A percentile compares a stretch with the other conserved stretches of the same genome.
Conservation (phyloP, 441 rosid species). For the California macrophylla region DNA sequence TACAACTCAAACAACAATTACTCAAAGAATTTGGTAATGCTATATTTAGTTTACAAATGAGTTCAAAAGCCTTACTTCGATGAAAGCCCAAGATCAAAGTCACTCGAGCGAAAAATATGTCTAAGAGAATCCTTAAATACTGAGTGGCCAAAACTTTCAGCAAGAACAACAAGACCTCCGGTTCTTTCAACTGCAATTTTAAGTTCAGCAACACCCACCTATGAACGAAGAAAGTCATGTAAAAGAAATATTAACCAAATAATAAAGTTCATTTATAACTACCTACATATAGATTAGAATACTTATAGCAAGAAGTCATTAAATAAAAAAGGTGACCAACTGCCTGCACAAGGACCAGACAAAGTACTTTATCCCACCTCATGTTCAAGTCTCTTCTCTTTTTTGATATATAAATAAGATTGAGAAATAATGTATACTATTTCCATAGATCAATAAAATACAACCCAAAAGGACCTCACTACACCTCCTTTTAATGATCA, state of each 20-base stretch:
- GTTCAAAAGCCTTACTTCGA: slow-evolving; percentile 53
- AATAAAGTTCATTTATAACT: not conserved
- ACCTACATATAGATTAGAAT: too few species aligned
- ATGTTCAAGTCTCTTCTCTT: not conserved
- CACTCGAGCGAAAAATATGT: slow-evolving; percentile 62
- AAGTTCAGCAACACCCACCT: slow-evolving; percentile 92
- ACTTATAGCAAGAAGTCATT: not conserved
- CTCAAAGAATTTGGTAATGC: not conserved
- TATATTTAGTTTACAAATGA: slow-evolving; percentile 11
- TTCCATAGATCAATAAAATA: too few species aligned
- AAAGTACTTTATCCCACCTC: not conserved
- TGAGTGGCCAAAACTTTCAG: slow-evolving; percentile 93
- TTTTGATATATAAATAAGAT: not conserved
- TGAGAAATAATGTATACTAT: not conserved
- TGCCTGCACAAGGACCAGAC: not conserved
- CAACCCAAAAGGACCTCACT: not conserved
- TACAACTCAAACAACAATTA: slow-evolving; percentile 7
- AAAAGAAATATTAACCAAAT: not conserved
- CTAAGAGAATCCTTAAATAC: slow-evolving; percentile 80
- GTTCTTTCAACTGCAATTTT: slow-evolving; percentile 87
- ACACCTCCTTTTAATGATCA: not conserved
- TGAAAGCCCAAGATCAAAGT: slow-evolving; percentile 64
- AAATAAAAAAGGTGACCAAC: not conserved
- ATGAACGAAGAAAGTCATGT: slow-evolving; percentile 11
- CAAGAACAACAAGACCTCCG: slow-evolving; percentile 87